Base-by-base conservation (phyloP, 305 asterid species). In the Striga hermonthica region DNA sequence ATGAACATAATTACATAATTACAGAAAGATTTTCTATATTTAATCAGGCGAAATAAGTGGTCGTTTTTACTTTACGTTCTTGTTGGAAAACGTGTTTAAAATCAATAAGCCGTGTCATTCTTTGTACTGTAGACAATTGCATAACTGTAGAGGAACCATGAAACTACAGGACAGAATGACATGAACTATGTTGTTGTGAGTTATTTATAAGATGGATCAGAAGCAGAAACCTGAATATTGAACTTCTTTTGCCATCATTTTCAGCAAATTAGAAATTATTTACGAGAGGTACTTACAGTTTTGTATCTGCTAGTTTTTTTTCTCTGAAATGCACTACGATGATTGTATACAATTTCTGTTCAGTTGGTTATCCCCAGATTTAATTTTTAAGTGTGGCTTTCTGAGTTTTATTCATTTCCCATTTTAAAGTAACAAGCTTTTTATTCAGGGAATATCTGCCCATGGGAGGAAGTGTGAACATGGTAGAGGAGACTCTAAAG, bases 361-460 rank as follows among this genome's bases (percentile, higher is more conserved):
- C 11, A 40, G 12, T 13, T 22, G 31, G 31, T 22, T 22, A 22
- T 22, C 31, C 31, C 31, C 31, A 22, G 31, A 22, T 22, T 22
- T 22, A 22, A 22, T 22, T 22, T 22, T 22, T 22, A 22, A 22
- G 2, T 22, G 31, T 22, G 31, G 31, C 31, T 22, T 22, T 22
- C 31, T 22, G 31, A 22, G 31, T 22, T 22, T 22, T 22, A 22
- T 22, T 22, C 31, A 22, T 22, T 22, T 22, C 2, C 31, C 31
- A 9, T 44, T 43, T 10, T 4, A 41, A 50, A 39, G 59, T 50
- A 64, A 60, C 57, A 58, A 57, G 28, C 50, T 65, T 67, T 47
- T n/a, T 15, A 41, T 67, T 66, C 81, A 90, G 99, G 99, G 99
- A 93, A 74, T 90, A 90, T 80, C 99, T 93, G 77, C 96, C 99